phyloP scores from a whole-genome alignment of 768 basidiomycete species.

The Hortiboletus flavorubellus region DNA sequence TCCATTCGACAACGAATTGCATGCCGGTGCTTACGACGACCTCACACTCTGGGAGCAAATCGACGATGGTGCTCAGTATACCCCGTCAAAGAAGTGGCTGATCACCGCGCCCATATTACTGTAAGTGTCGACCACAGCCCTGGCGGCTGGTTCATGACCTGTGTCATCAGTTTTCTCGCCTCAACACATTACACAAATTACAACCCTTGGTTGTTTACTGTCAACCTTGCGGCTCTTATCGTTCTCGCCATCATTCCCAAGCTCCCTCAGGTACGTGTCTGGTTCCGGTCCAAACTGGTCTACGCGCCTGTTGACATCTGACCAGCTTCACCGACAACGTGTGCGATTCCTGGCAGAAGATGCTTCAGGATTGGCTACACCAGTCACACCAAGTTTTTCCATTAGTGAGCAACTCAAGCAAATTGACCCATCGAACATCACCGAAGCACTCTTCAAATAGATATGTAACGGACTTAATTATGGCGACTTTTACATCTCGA shows the following conservation, averaged over 20 bases:
- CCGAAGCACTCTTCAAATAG: slow-evolving; percentile 45
- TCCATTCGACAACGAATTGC: slow-evolving; percentile 84
- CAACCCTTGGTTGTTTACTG: slow-evolving; percentile 87
- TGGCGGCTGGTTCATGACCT: background rate
- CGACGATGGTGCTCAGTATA: slow-evolving; percentile 97
- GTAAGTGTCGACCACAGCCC: slow-evolving; percentile 46
- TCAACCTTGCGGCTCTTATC: slow-evolving; percentile 81
- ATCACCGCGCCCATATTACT: slow-evolving; percentile 83
- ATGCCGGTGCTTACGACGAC: slow-evolving; percentile 95
- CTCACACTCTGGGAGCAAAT: slow-evolving; percentile 99
- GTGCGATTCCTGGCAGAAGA: slow-evolving; percentile 72
- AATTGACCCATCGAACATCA: slow-evolving; percentile 36
- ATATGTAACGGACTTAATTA: slow-evolving; percentile 18
- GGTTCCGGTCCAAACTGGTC: background rate
- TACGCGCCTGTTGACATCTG: slow-evolving; percentile 14
- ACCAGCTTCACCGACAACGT: slow-evolving; percentile 77
- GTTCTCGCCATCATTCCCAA: slow-evolving; percentile 87
- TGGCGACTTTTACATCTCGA: slow-evolving; percentile 5
- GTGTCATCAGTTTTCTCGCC: slow-evolving; percentile 71
- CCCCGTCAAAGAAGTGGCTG: slow-evolving; percentile 97
- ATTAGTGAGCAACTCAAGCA: slow-evolving; percentile 41
- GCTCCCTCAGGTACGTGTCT: slow-evolving; percentile 74
- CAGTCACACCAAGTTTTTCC: slow-evolving; percentile 56
- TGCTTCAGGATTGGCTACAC: slow-evolving; percentile 63
- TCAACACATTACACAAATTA: slow-evolving; percentile 99